Percentiles rank a stretch among this genome's conserved stretches.
Conservation (phyloP, 177 flowering plant genomes). For the Vitis hybrid region DNA sequence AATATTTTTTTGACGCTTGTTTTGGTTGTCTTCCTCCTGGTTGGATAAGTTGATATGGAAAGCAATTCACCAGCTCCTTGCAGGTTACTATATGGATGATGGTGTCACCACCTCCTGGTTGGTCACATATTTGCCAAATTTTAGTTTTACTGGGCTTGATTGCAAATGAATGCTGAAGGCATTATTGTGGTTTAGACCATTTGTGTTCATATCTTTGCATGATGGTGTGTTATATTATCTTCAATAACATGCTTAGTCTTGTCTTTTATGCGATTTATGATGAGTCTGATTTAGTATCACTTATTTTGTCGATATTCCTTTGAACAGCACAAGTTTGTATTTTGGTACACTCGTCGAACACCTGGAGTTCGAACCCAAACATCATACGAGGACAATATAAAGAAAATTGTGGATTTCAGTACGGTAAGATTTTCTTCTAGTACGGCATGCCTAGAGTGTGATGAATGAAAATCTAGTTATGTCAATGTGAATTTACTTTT, state of each 20-base stretch:
- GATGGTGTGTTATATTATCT: neutral
- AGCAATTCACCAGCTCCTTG: no score
- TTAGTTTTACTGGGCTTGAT: no score
- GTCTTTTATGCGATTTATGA: neutral
- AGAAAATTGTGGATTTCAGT: constrained; percentile 90
- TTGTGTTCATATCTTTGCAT: neutral
- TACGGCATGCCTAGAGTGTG: neutral
- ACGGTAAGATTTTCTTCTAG: constrained; percentile 48
- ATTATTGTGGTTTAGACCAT: no score
- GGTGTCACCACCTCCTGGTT: no score
- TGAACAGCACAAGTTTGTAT: constrained; percentile 81
- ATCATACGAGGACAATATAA: constrained; percentile 92
- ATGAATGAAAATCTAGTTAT: neutral
- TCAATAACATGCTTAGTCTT: neutral
- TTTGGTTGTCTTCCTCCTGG: no score
- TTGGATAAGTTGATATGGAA: no score
- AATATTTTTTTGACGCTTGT: no score
- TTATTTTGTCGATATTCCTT: constrained; percentile 4
- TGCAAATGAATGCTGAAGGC: no score
- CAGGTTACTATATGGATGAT: no score
- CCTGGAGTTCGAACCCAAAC: constrained; percentile 79
- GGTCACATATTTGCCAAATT: no score
- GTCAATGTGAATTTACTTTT: neutral
- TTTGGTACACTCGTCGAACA: constrained; percentile 95
- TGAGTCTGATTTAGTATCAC: neutral